Evolutionary conservation across 129 eudicot species (phyloP), one percentile per base, ranked within the genome.

Genomic region (Flaveria trinervia): DNA sequence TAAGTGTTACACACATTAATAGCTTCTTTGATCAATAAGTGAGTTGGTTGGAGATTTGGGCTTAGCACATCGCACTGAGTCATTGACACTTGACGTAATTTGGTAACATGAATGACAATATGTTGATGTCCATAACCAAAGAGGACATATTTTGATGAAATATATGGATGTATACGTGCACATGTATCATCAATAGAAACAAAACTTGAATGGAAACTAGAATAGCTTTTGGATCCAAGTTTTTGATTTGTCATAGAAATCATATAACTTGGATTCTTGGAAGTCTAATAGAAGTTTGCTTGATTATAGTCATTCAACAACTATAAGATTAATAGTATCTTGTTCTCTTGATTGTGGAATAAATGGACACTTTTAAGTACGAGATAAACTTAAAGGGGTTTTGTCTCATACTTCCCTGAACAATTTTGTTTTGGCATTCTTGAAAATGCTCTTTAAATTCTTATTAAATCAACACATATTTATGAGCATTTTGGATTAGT

Each of bases 141-240:
- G 18, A 72, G 54, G 36, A 12, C 67, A 18, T 72, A 36, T 10
- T n/a, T 72, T 48, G 77, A 72, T 52, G 77, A 72, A 71, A 33
- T 30, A 8, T 64, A 30, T 52, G 65, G 76, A 70, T 71, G 52
- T 49, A 16, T 26, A 52, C 28, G n/a, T n/a, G n/a, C 9, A 4
- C 16, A 28, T 8, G 7, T 1, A n/a, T 1, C 0, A 7, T 7
- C n/a, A 51, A 33, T 15, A 9, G 26, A 71, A 50, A 17, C 22
- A 33, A 17, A 54, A 13, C 33, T 68, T 6, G 41, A 12, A 20
- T 18, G 73, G 11, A 1, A 17, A 62, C 33, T 28, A 62, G 44
- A 5, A 62, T 3, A 62, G 68, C 68, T 12, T 28, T 59, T 62
- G 68, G 11, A 62, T 28, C 68, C 18, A 28, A 30, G 41, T 2